phyloP scores from a whole-genome alignment of 2,329 filamentous ascomycete species.

The Monosporascus sp. region DNA sequence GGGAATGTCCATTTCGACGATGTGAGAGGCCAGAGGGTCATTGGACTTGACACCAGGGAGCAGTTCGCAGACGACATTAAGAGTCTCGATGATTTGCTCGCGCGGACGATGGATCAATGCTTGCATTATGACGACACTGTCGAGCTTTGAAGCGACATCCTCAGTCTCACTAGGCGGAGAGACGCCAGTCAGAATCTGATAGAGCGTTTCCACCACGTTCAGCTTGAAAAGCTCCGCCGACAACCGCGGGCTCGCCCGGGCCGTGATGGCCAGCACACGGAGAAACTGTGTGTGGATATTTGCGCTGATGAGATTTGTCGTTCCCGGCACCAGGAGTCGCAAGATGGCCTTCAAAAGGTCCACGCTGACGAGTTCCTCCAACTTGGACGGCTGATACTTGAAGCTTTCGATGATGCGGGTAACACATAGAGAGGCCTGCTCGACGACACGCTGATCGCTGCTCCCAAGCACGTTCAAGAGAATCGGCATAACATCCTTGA shows the following conservation, averaged over 20 bases:
- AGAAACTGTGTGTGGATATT: slow-evolving; percentile 97
- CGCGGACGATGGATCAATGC: slow-evolving; percentile 91
- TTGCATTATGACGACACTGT: slow-evolving; percentile 98
- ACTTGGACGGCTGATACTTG: slow-evolving; percentile 76
- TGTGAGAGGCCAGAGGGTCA: slow-evolving; percentile 34
- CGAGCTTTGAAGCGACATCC: slow-evolving; percentile 78
- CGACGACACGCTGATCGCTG: slow-evolving; percentile 93
- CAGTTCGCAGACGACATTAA: slow-evolving; percentile 95
- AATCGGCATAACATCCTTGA: slow-evolving; percentile 94
- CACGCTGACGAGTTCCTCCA: slow-evolving; percentile 88
- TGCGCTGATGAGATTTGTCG: slow-evolving; percentile 88
- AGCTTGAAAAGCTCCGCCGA: slow-evolving; percentile 91
- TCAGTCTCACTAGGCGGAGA: slow-evolving; percentile 78
- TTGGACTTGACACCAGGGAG: slow-evolving; percentile 67
- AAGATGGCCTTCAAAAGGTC: slow-evolving; percentile 81
- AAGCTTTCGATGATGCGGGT: slow-evolving; percentile 97
- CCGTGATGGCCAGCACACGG: slow-evolving; percentile 83
- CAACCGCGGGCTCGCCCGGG: slow-evolving; percentile 78
- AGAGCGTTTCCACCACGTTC: slow-evolving; percentile 94
- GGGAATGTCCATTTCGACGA: slow-evolving; percentile 24
- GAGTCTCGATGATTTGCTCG: slow-evolving; percentile 93
- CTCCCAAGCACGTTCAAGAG: slow-evolving; percentile 84
- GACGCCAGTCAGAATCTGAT: slow-evolving; percentile 93
- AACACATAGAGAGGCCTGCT: slow-evolving; percentile 93
- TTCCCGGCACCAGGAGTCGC: slow-evolving; percentile 83